Evolutionary conservation across 371 early-diverging fungal genomes (phyloP).

Genomic region (Phascolomyces articulosus): DNA sequence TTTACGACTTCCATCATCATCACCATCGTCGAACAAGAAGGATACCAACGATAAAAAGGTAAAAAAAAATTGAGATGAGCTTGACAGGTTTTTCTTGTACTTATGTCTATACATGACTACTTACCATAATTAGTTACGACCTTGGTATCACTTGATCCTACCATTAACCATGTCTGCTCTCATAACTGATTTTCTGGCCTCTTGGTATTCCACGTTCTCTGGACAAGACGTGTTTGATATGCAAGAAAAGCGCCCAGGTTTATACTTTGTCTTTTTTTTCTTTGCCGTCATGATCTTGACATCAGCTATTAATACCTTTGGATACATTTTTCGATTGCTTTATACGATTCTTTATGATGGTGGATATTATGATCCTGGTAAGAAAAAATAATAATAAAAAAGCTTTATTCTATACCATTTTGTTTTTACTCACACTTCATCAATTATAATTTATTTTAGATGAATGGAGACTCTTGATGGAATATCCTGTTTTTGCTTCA

Average conservation of each 20-base stretch:
- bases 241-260: background rate
- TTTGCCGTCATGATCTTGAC: constrained; percentile 18
- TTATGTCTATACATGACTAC: too few relatives aligned
- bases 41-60: background rate
- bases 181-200: constrained; percentile 23
- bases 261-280: constrained; percentile 24
- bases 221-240: constrained; percentile 21
- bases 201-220: constrained; percentile 28
- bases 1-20: constrained; percentile 23
- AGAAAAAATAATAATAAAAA: too few relatives aligned
- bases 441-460: constrained; percentile 25
- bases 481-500: constrained; percentile 23
- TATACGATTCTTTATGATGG: constrained; percentile 24
- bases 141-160: constrained; percentile 33
- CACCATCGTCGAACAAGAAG: background rate
- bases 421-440: background rate
- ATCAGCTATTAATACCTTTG: constrained; percentile 27
- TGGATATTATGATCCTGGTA: constrained; percentile 35
- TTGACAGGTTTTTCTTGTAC: too few relatives aligned
- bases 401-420: background rate
- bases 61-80: background rate
- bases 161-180: constrained; percentile 14
- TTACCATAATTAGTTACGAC: background rate
- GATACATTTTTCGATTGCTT: constrained; percentile 25
- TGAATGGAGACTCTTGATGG: constrained; percentile 40